Evolutionary conservation across 352 stramenopile species (phyloP).

Genomic region (Phytophthora lateralis): DNA sequence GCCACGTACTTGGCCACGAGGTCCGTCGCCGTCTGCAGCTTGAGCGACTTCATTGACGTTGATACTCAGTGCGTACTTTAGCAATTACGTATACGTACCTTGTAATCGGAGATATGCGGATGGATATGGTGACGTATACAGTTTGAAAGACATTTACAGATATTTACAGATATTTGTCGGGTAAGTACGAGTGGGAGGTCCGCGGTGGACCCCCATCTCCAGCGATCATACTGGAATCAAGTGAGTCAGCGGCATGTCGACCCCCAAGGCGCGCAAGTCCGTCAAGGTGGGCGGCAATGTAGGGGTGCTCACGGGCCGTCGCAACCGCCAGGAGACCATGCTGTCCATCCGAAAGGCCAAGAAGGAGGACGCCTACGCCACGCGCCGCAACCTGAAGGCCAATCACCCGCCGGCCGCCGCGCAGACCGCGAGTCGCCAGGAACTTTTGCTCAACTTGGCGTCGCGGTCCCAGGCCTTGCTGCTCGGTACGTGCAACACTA

Average conservation of each 20-base stretch:
- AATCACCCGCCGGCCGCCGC: constrained; percentile 58
- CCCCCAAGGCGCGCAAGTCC: constrained; percentile 65
- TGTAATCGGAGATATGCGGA: not conserved
- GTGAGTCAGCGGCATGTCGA: constrained; percentile 38
- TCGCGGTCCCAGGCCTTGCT: constrained; percentile 80
- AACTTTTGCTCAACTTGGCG: constrained; percentile 82
- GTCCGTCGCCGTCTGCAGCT: constrained; percentile 11
- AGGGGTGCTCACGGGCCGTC: constrained; percentile 76
- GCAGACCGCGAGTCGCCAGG: constrained; percentile 57
- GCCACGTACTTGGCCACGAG: constrained; percentile 29
- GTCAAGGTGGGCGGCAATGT: constrained; percentile 74
- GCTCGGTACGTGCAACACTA: constrained; percentile 34
- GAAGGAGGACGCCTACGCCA: constrained; percentile 89
- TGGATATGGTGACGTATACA: too few species aligned
- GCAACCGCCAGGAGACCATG: constrained; percentile 88
- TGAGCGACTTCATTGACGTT: constrained; percentile 2
- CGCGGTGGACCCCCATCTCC: too few species aligned
- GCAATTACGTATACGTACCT: too few species aligned
- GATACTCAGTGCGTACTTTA: too few species aligned
- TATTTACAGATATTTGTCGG: too few species aligned
- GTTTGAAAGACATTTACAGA: too few species aligned
- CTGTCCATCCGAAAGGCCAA: constrained; percentile 89
- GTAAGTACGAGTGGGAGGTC: constrained; percentile 1
- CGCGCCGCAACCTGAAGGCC: constrained; percentile 84
- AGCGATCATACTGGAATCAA: constrained; percentile 27